Base-by-base conservation (phyloP, 179 eudicot species). In the Gypsophila paniculata region DNA sequence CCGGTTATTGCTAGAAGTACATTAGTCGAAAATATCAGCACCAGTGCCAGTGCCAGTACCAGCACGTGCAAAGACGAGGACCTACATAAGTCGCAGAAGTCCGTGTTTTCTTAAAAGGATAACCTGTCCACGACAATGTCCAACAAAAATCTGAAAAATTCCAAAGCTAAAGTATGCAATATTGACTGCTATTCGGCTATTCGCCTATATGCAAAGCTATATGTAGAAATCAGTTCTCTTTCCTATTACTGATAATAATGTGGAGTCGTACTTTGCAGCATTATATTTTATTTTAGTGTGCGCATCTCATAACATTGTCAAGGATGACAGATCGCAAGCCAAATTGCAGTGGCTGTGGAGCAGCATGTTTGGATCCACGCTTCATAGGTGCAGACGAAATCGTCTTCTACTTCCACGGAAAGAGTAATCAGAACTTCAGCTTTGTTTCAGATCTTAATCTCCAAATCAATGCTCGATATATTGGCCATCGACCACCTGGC, bases 401-500 rank as follows among this genome's bases (percentile, higher is more conserved):
- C 12, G 86, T 86, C n/a, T 90, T 90, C 84, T 88, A 90, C 75
- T 90, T 88, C 84, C 96, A 90, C n/a, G 96, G 96, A 36, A 81
- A 78, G 77, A 85, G 76, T 48, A 79, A 85, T 12, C 76, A 87
- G 66, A 81, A 89, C 71, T 88, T 86, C 79, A 78, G 81, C 77
- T 76, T 90, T 39, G 88, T 89, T 61, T 90, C 94, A 2, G 94
- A 89, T 61, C 64, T 39, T 67, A 77, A 83, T 68, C 82, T 90
- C 71, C 90, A 89, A 72, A 82, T 89, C 77, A 89, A 87, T 49
- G 94, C 86, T 5, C 86, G 75, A 26, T 89, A 89, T 86, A 86
- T 89, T 8, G 94, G 96, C 46, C 74, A 78, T 6, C 76, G 90
- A 68, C 91, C 93, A 11, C 74, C 76, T 2, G 86, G 88, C 7